Evolutionary conservation across 2,329 filamentous ascomycete genomes (phyloP).

Genomic region (Fusarium sp.): DNA sequence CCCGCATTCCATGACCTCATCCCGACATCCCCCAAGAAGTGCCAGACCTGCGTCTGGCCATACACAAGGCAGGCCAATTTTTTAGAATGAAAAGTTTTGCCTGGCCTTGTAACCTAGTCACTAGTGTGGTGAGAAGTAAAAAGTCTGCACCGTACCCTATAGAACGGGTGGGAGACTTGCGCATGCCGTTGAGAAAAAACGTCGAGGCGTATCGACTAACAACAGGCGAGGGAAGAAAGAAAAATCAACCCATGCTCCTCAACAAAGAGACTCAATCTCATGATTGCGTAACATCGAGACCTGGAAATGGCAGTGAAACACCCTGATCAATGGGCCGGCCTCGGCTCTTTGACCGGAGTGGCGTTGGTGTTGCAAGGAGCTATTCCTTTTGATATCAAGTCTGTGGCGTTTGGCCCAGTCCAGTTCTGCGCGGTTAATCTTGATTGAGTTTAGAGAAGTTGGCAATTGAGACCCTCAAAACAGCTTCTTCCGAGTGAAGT

Average conservation of each 20-base stretch:
- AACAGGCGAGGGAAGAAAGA: constrained; percentile 2
- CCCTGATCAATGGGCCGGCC: constrained; percentile 23
- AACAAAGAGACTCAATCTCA: constrained; percentile 28
- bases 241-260: constrained; percentile 19
- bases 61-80: constrained; percentile 26
- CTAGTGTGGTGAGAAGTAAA: constrained; percentile 5
- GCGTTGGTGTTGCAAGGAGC: constrained; percentile 12
- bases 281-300: constrained; percentile 26
- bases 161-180: constrained; percentile 11
- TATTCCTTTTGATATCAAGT: constrained; percentile 22
- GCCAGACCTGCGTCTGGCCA: constrained; percentile 38
- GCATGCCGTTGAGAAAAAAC: constrained; percentile 32
- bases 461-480: not conserved
- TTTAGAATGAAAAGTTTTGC: constrained; percentile 1
- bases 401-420: constrained; percentile 24
- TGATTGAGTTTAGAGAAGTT: constrained; percentile 27
- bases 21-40: constrained; percentile 37
- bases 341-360: constrained; percentile 32
- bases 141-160: constrained; percentile 17
- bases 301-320: constrained; percentile 35
- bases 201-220: constrained; percentile 21
- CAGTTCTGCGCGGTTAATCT: constrained; percentile 36
- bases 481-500: not conserved
- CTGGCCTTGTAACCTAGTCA: not conserved
- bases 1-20: constrained; percentile 50